A percentile compares a stretch with the other conserved stretches of the same genome.
Evolutionary conservation across 257 asterid genomes (phyloP).

Genomic region (Ophiorrhiza pumila): DNA sequence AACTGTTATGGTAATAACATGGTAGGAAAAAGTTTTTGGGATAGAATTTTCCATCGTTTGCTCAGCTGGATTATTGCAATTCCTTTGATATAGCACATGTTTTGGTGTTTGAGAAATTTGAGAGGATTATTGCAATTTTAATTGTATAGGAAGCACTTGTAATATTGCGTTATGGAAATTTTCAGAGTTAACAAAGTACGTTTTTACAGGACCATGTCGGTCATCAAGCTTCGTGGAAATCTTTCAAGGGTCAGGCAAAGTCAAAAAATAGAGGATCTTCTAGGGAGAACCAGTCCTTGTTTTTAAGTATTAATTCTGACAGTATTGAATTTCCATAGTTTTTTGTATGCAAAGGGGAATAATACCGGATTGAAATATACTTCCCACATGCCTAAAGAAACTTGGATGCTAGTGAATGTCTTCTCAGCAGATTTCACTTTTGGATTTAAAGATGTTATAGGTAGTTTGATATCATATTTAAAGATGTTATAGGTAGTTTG

Average conservation of each 20-base stretch:
- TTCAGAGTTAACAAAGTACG: constrained; percentile 1
- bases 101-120: neutral
- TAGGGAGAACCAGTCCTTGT: constrained; percentile 56
- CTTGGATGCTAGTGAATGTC: too few relatives aligned
- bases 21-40: neutral
- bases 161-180: neutral
- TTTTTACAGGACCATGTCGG: constrained; percentile 54
- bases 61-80: neutral
- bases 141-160: neutral
- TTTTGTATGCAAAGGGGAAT: too few relatives aligned
- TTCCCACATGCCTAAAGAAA: too few relatives aligned
- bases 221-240: constrained; percentile 46
- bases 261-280: constrained; percentile 38
- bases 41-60: neutral
- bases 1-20: neutral
- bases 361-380: too few relatives aligned
- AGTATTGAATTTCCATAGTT: too few relatives aligned
- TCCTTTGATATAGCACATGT: neutral
- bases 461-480: too few relatives aligned
- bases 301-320: constrained; percentile 53
- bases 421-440: too few relatives aligned
- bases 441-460: too few relatives aligned
- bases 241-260: constrained; percentile 51
- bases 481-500: too few relatives aligned
- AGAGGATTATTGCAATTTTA: neutral